Evolutionary conservation across 331 rosid genomes (phyloP).

Genomic region (Cydonia oblonga): DNA sequence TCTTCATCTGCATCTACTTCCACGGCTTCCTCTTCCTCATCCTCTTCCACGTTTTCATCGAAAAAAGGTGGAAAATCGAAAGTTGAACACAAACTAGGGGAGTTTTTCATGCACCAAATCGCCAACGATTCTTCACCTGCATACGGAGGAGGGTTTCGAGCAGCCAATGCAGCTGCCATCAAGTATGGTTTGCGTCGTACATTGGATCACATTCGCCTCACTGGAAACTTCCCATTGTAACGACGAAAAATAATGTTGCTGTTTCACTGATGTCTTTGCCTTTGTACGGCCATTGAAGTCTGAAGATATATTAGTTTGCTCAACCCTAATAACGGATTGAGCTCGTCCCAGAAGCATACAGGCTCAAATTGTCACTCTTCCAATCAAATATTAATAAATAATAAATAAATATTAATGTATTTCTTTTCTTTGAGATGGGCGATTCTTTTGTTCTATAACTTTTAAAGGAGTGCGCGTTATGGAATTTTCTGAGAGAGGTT

Average conservation of each 20-base stretch:
- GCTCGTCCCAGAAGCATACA: slow-evolving; percentile 18
- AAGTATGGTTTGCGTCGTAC: slow-evolving; percentile 75
- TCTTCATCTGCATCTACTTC: slow-evolving; percentile 70
- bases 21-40: slow-evolving; percentile 37
- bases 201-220: slow-evolving; percentile 64
- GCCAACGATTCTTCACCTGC: slow-evolving; percentile 71
- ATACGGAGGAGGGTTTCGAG: slow-evolving; percentile 91
- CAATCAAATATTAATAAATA: neutral
- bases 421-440: neutral
- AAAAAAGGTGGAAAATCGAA: slow-evolving; percentile 73
- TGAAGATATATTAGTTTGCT: slow-evolving; percentile 2
- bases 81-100: slow-evolving; percentile 68
- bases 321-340: slow-evolving; percentile 10
- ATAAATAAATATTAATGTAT: slow-evolving; percentile 7
- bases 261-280: neutral
- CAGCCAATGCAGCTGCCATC: slow-evolving; percentile 77
- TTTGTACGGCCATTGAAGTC: neutral
- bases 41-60: slow-evolving; percentile 41
- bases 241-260: neutral
- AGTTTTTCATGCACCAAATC: slow-evolving; percentile 84
- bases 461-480: neutral
- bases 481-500: neutral
- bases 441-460: neutral
- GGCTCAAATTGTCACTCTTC: slow-evolving; percentile 16
- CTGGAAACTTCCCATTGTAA: slow-evolving; percentile 70